Evolutionary conservation across 2,329 filamentous ascomycete genomes (phyloP).

Genomic region (Colletotrichum paranaense): DNA sequence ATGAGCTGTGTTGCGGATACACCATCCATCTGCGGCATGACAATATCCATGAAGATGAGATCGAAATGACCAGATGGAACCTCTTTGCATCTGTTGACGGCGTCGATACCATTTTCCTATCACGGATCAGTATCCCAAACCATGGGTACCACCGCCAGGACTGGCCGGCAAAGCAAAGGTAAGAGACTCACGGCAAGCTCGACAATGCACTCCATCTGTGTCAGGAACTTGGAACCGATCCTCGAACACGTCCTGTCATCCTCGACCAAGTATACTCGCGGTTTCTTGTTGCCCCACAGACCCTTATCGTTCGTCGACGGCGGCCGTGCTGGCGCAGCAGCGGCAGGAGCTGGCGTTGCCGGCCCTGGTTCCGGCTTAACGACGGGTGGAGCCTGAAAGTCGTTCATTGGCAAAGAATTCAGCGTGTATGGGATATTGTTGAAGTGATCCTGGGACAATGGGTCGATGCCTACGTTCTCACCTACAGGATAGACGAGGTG

Average conservation of each 20-base stretch:
- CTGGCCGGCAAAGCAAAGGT: not conserved
- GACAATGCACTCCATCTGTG: conserved; percentile 74
- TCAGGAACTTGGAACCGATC: conserved; percentile 75
- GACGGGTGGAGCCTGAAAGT: conserved; percentile 49
- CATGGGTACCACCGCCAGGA: not conserved
- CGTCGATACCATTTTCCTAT: conserved; percentile 82
- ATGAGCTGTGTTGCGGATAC: conserved; percentile 96
- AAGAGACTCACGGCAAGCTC: conserved; percentile 70
- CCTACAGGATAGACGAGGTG: conserved; percentile 91
- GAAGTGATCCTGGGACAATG: conserved; percentile 93
- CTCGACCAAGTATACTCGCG: conserved; percentile 90
- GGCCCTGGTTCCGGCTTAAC: conserved; percentile 35
- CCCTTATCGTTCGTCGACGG: conserved; percentile 50
- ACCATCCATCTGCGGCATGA: conserved; percentile 96
- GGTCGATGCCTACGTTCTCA: conserved; percentile 91
- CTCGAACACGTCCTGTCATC: conserved; percentile 77
- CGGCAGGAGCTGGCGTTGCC: conserved; percentile 31
- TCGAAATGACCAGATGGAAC: conserved; percentile 64
- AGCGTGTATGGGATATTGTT: conserved; percentile 91
- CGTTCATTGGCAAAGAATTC: conserved; percentile 64
- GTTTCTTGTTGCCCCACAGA: conserved; percentile 71
- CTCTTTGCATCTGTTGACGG: conserved; percentile 82
- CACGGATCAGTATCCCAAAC: conserved; percentile 4
- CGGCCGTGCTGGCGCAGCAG: conserved; percentile 41
- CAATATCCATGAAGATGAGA: conserved; percentile 90